Evolutionary conservation across 495 filamentous ascomycete genomes (phyloP).

Genomic region (Tricharina praecox): DNA sequence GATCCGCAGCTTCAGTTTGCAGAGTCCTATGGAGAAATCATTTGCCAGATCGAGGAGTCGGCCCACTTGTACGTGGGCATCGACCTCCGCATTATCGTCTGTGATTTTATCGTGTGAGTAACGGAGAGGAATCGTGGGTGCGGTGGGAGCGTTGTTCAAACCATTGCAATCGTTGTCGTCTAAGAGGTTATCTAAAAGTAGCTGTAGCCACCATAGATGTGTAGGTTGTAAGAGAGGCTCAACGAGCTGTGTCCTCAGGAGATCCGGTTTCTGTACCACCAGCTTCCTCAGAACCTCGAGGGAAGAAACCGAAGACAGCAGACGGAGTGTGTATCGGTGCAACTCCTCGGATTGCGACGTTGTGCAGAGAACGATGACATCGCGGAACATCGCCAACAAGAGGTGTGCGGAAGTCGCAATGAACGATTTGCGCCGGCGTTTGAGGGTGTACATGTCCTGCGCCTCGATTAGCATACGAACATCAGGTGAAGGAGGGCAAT

Average conservation of each 20-base stretch:
- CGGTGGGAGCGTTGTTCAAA: no score
- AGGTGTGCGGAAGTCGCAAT: neutral
- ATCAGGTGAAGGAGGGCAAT: no score
- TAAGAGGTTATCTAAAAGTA: slow-evolving; percentile 21
- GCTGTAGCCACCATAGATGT: slow-evolving; percentile 14
- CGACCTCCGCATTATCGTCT: slow-evolving; percentile 17
- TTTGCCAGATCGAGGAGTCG: slow-evolving; percentile 23
- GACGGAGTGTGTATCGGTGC: neutral
- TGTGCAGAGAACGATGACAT: neutral
- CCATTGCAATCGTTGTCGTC: slow-evolving; percentile 19
- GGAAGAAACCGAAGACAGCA: slow-evolving; percentile 12
- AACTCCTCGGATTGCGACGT: neutral
- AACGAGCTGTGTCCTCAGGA: slow-evolving; percentile 15
- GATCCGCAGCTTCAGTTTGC: slow-evolving; percentile 26
- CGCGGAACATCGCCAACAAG: neutral
- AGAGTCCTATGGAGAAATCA: slow-evolving; percentile 25
- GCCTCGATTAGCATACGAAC: no score
- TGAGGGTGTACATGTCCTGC: slow-evolving; percentile 20
- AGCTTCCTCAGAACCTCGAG: slow-evolving; percentile 12
- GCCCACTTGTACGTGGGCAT: slow-evolving; percentile 24
- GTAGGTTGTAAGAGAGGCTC: slow-evolving; percentile 16
- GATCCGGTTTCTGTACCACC: slow-evolving; percentile 12
- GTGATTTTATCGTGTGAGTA: neutral
- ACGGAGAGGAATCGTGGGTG: neutral
- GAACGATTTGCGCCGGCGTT: slow-evolving; percentile 20